Conservation (phyloP, 495 filamentous ascomycete genomes). For the Massariosphaeria phaeospora region DNA sequence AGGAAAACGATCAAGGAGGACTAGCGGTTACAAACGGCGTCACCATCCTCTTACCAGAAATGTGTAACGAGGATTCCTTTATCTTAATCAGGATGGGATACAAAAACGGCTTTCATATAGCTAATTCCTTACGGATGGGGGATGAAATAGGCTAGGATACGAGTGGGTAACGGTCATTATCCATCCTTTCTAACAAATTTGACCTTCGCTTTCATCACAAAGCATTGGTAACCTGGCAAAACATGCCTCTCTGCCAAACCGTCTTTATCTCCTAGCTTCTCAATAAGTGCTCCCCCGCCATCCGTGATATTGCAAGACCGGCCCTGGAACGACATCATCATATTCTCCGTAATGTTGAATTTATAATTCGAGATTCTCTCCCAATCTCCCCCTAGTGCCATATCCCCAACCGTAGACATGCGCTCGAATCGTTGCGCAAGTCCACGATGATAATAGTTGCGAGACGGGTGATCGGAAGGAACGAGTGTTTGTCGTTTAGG, state of each 20-base stretch:
- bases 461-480: background rate
- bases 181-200: conserved; percentile 1
- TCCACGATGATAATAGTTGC: background rate
- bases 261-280: background rate
- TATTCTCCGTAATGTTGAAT: background rate
- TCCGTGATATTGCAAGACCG: background rate
- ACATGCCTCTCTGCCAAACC: background rate
- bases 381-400: background rate
- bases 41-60: background rate
- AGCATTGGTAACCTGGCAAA: background rate
- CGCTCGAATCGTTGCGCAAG: conserved; percentile 2
- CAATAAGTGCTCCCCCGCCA: background rate
- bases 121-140: background rate
- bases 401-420: conserved; percentile 2
- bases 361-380: conserved; percentile 8
- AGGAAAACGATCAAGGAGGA: background rate
- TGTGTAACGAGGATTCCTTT: background rate
- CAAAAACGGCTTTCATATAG: background rate
- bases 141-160: background rate
- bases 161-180: background rate
- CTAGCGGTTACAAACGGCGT: background rate
- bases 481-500: background rate
- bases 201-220: conserved; percentile 1
- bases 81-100: background rate
- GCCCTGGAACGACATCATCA: conserved; percentile 1